These are phyloP conservation scores for Colletotrichum camelliae DNA, from an alignment of 2,329 filamentous ascomycete species.

Conservation along the genomic window DNA sequence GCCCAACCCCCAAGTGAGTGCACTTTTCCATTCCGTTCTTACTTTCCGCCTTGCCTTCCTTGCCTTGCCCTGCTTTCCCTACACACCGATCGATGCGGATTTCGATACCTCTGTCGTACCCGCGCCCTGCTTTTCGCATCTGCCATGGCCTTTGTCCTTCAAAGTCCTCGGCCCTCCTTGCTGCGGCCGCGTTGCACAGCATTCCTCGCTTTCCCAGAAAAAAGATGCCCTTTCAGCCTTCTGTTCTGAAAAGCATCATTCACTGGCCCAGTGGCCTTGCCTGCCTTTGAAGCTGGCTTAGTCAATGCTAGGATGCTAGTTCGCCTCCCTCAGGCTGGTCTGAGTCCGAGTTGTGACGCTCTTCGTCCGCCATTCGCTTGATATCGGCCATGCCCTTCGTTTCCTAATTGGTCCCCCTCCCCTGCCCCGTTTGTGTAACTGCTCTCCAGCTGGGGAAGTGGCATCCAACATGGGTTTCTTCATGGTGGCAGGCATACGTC, in stretches of 20 bases:
- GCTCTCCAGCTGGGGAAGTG: not conserved
- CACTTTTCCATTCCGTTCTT: slow-evolving; percentile 18
- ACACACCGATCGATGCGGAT: not conserved
- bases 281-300: not conserved
- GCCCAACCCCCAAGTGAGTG: slow-evolving; percentile 25
- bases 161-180: not conserved
- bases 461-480: not conserved
- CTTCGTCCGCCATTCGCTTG: not conserved
- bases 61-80: not conserved
- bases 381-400: not conserved
- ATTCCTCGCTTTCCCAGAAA: not conserved
- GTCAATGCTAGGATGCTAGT: slow-evolving; percentile 8
- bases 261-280: not conserved
- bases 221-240: not conserved
- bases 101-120: not conserved
- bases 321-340: not conserved
- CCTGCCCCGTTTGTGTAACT: not conserved
- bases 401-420: not conserved
- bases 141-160: not conserved
- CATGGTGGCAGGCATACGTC: not conserved
- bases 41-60: slow-evolving; percentile 25
- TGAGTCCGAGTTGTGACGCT: slow-evolving; percentile 5
- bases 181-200: not conserved
- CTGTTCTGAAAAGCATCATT: not conserved
- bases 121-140: not conserved